phyloP scores from a whole-genome alignment of 257 asterid species.

The Solanum virginianum region DNA sequence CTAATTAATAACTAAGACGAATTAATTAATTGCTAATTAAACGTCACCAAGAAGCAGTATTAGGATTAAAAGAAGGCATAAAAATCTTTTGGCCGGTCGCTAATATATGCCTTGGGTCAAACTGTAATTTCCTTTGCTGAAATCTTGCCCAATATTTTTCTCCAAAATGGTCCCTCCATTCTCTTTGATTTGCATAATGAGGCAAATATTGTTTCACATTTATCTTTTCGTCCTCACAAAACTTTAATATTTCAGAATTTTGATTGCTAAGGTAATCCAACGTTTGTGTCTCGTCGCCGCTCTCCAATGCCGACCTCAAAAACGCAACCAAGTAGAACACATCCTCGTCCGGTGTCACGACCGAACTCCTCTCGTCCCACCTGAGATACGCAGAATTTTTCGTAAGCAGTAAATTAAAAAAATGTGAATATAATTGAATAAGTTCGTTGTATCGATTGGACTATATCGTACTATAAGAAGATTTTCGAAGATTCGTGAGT shows the following conservation, averaged over 20 bases:
- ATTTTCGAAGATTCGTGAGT: background rate
- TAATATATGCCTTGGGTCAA: slow-evolving; percentile 55
- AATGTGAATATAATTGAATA: background rate
- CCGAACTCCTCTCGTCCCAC: slow-evolving; percentile 54
- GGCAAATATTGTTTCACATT: slow-evolving; percentile 64
- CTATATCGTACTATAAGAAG: background rate
- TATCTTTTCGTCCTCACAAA: slow-evolving; percentile 37
- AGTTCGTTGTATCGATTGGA: background rate
- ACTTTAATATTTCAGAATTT: slow-evolving; percentile 33
- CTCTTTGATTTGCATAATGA: slow-evolving; percentile 47
- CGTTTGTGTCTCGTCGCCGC: slow-evolving; percentile 42
- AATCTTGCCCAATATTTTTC: slow-evolving; percentile 42
- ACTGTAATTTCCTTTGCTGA: slow-evolving; percentile 31
- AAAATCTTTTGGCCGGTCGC: slow-evolving; percentile 66
- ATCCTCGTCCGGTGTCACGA: slow-evolving; percentile 58
- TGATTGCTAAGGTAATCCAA: slow-evolving; percentile 41
- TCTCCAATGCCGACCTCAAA: slow-evolving; percentile 49
- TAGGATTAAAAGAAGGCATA: slow-evolving; percentile 25
- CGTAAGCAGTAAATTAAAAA: background rate
- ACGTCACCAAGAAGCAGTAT: slow-evolving; percentile 20
- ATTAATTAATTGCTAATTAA: background rate
- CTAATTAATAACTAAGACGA: background rate
- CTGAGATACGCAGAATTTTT: slow-evolving; percentile 5
- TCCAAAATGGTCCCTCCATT: slow-evolving; percentile 59
- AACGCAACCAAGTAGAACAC: slow-evolving; percentile 69